Conservation (phyloP, 1,284 basidiomycete genomes). For the Ceratobasidium sp. region DNA sequence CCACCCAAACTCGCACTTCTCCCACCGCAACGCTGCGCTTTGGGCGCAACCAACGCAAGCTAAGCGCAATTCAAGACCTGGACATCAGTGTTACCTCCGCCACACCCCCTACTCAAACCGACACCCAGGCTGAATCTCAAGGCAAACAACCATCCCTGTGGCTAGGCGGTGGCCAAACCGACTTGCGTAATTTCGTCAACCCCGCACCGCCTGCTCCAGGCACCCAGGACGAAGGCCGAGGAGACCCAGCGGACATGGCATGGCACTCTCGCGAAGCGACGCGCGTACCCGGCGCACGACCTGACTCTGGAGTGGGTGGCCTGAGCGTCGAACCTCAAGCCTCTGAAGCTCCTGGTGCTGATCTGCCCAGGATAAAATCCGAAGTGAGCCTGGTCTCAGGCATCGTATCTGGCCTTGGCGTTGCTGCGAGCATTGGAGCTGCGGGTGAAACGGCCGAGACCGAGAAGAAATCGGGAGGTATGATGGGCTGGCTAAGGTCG, state of each 20-base stretch:
- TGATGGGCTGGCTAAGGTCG: conserved; percentile 22
- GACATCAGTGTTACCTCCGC: conserved; percentile 23
- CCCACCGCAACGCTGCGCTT: conserved; percentile 11
- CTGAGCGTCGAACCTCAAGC: background rate
- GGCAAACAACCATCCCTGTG: background rate
- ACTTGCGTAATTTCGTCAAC: conserved; percentile 31
- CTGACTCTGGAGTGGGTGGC: conserved; percentile 29
- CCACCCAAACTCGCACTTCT: background rate
- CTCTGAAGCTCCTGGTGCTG: background rate
- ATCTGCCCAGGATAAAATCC: conserved; percentile 7
- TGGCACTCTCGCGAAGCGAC: conserved; percentile 38
- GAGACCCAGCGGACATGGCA: background rate
- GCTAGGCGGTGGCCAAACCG: conserved; percentile 9
- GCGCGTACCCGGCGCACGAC: conserved; percentile 11
- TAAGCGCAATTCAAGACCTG: background rate
- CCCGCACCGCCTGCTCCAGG: conserved; percentile 4
- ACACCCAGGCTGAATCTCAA: background rate
- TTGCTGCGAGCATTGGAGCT: conserved; percentile 30
- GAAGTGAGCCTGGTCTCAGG: conserved; percentile 9
- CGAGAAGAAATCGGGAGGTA: conserved; percentile 15
- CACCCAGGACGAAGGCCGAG: conserved; percentile 4
- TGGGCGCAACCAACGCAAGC: background rate
- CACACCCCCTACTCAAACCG: conserved; percentile 13
- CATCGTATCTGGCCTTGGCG: conserved; percentile 15
- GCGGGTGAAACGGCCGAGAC: conserved; percentile 2